These are phyloP conservation scores for Naganishia onofrii DNA, from an alignment of 768 basidiomycete species.

Conservation along the genomic window DNA sequence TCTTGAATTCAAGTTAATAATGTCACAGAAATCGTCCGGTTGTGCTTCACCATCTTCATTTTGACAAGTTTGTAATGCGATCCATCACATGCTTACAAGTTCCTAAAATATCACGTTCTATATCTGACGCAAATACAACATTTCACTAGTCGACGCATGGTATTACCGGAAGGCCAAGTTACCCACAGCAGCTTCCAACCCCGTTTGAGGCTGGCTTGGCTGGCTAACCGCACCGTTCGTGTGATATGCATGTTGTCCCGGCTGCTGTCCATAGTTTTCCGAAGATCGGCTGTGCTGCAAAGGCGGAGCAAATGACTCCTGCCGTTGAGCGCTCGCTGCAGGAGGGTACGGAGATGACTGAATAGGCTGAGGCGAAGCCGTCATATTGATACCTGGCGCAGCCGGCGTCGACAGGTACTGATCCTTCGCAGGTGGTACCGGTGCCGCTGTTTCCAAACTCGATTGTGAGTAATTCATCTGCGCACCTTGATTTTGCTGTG, in stretches of 20 bases:
- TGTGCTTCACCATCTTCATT: no score
- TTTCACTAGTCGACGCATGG: not conserved
- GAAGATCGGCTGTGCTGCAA: constrained; percentile 7
- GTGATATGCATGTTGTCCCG: not conserved
- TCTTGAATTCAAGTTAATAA: no score
- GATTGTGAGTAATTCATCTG: not conserved
- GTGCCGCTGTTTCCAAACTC: constrained; percentile 8
- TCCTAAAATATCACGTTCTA: not conserved
- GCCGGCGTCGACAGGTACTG: not conserved
- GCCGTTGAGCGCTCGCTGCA: not conserved
- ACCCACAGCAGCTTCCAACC: constrained; percentile 11
- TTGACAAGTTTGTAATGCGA: not conserved
- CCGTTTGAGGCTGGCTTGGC: constrained; percentile 11
- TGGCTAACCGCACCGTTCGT: not conserved
- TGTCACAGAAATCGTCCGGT: no score
- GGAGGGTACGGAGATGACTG: not conserved
- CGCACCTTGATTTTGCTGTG: not conserved
- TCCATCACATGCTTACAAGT: not conserved
- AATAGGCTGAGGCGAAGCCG: constrained; percentile 19
- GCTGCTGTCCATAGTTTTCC: not conserved
- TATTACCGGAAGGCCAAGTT: constrained; percentile 1
- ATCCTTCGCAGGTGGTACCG: constrained; percentile 9
- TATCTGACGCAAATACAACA: not conserved
- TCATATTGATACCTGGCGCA: not conserved
- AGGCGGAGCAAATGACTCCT: not conserved